A percentile compares a stretch with the other conserved stretches of the same genome.
Evolutionary conservation across 148 eudicot species (phyloP).

Genomic region (Silene uniflora): DNA sequence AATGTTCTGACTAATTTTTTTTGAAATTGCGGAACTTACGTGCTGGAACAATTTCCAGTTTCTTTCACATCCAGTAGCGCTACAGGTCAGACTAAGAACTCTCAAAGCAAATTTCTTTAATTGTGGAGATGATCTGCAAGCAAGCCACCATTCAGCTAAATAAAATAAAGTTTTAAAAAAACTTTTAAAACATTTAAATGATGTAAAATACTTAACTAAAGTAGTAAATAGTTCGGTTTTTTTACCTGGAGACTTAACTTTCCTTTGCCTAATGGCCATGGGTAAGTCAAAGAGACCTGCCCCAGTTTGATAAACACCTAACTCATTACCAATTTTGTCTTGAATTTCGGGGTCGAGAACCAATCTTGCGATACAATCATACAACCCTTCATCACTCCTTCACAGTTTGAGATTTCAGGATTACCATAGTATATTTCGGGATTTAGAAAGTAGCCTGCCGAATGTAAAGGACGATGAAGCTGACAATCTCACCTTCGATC

Average conservation of each 20-base stretch:
- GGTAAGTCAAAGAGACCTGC: slow-evolving; percentile 6
- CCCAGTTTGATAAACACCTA: background rate
- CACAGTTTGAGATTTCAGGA: no score
- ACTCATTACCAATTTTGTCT: slow-evolving; percentile 3
- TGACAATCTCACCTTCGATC: no score
- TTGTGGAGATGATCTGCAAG: background rate
- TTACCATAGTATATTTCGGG: no score
- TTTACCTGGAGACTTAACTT: background rate
- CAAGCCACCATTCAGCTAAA: background rate
- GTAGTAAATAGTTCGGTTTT: no score
- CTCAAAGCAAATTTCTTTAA: background rate
- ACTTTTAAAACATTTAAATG: background rate
- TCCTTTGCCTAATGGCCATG: slow-evolving; percentile 11
- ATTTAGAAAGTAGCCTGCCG: no score
- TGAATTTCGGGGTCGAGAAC: slow-evolving; percentile 1
- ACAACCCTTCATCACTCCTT: no score
- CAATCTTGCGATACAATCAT: no score
- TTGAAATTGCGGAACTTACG: background rate
- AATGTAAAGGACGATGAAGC: no score
- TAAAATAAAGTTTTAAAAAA: background rate
- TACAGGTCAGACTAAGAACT: slow-evolving; percentile 1
- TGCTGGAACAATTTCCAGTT: background rate
- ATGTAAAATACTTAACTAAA: background rate
- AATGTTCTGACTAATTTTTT: no score
- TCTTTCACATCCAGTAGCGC: background rate